phyloP scores from a whole-genome alignment of 495 filamentous ascomycete species.

The Neurospora sublineolata region DNA sequence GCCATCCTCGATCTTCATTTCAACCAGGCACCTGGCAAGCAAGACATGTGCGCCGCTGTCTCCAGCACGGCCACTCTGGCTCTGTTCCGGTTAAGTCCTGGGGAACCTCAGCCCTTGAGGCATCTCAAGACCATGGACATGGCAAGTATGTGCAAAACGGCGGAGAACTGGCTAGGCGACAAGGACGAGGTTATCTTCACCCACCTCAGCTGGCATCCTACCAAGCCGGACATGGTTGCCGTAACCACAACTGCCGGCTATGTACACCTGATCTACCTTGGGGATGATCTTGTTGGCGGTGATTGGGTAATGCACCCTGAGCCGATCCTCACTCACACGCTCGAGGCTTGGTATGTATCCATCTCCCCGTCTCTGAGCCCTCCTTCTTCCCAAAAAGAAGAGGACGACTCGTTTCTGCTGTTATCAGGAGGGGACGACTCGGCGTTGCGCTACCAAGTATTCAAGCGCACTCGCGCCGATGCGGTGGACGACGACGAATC shows the following conservation, averaged over 20 bases:
- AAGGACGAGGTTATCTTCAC: conserved; percentile 47
- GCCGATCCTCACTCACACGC: conserved; percentile 30
- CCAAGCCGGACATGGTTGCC: conserved; percentile 36
- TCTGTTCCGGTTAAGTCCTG: conserved; percentile 42
- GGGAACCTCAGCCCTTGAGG: conserved; percentile 17
- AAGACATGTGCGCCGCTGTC: conserved; percentile 51
- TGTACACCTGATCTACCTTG: conserved; percentile 37
- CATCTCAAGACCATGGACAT: conserved; percentile 22
- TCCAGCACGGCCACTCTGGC: conserved; percentile 59
- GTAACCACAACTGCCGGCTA: conserved; percentile 60
- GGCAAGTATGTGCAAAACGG: conserved; percentile 7
- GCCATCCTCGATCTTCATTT: conserved; percentile 85
- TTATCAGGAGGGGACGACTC: conserved; percentile 66
- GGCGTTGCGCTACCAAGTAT: conserved; percentile 26
- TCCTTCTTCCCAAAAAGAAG: background rate
- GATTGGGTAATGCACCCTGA: conserved; percentile 12
- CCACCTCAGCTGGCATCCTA: conserved; percentile 61
- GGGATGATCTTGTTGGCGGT: conserved; percentile 4
- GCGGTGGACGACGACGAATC: background rate
- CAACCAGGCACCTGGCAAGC: conserved; percentile 38
- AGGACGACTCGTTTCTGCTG: conserved; percentile 17
- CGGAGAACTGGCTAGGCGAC: background rate
- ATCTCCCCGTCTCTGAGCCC: conserved; percentile 27
- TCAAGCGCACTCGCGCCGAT: conserved; percentile 4
- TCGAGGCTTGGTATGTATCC: conserved; percentile 59